Evolutionary conservation across 805 yeast species (phyloP).

Genomic region (Starmerella powellii): DNA sequence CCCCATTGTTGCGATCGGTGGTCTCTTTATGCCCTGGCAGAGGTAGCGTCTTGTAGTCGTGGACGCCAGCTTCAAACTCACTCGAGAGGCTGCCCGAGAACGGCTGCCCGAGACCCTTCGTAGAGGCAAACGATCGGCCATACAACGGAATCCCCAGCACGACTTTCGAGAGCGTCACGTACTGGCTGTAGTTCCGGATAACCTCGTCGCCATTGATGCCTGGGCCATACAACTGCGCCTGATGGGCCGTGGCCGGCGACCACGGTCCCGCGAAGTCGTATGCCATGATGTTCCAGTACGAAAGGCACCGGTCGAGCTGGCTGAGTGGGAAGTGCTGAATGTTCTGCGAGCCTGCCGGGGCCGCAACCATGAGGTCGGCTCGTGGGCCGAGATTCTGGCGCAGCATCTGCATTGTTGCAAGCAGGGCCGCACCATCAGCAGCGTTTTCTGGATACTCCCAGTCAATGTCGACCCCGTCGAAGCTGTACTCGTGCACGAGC

Average conservation of each 20-base stretch:
- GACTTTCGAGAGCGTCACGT: slow-evolving; percentile 40
- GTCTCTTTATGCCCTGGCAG: slow-evolving; percentile 34
- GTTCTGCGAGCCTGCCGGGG: slow-evolving; percentile 52
- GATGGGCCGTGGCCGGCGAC: slow-evolving; percentile 51
- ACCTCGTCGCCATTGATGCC: slow-evolving; percentile 40
- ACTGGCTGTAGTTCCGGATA: slow-evolving; percentile 33
- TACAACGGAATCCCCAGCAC: slow-evolving; percentile 81
- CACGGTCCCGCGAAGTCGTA: slow-evolving; percentile 79
- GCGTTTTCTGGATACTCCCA: slow-evolving; percentile 73
- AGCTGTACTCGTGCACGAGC: slow-evolving; percentile 42
- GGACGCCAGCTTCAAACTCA: slow-evolving; percentile 37
- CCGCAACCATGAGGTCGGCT: slow-evolving; percentile 55
- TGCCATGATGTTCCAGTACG: slow-evolving; percentile 80
- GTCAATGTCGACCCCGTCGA: slow-evolving; percentile 88
- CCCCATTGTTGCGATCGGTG: slow-evolving; percentile 42
- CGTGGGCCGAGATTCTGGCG: slow-evolving; percentile 31
- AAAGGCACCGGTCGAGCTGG: slow-evolving; percentile 46
- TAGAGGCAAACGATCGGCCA: slow-evolving; percentile 47
- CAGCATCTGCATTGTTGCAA: slow-evolving; percentile 34
- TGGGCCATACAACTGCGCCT: slow-evolving; percentile 52
- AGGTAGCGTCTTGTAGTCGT: slow-evolving; percentile 49
- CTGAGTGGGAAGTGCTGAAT: slow-evolving; percentile 35
- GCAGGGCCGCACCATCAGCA: slow-evolving; percentile 37
- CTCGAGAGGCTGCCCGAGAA: slow-evolving; percentile 37
- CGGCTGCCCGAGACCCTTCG: slow-evolving; percentile 33